Percentiles rank a stretch among this genome's conserved stretches.
phyloP scores from a whole-genome alignment of 2,329 filamentous ascomycete species.

The Cercospora janseana region DNA sequence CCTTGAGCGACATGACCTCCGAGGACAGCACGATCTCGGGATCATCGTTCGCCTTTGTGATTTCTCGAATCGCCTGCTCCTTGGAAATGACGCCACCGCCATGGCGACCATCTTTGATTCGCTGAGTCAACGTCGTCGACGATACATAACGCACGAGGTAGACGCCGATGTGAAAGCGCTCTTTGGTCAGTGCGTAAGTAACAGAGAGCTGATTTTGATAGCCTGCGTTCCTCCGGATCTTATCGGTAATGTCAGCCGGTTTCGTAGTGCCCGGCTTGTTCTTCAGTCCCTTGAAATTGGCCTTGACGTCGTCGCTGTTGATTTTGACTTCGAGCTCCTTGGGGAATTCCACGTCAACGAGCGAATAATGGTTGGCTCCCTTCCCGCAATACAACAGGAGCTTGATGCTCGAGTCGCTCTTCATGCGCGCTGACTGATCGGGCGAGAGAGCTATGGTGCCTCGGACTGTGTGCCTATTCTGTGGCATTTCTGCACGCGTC shows the following conservation, averaged over 20 bases:
- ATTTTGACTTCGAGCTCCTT: conserved; percentile 90
- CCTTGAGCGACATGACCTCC: conserved; percentile 84
- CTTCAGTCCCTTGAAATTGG: conserved; percentile 91
- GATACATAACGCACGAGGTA: conserved; percentile 73
- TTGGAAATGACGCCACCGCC: conserved; percentile 65
- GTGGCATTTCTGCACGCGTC: conserved; percentile 53
- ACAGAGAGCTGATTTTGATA: conserved; percentile 79
- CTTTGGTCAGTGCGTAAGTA: conserved; percentile 87
- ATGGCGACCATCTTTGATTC: conserved; percentile 60
- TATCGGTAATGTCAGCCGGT: conserved; percentile 83
- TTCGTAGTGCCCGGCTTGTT: conserved; percentile 94
- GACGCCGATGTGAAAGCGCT: conserved; percentile 62
- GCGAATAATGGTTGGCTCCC: conserved; percentile 56
- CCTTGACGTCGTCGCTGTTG: conserved; percentile 82
- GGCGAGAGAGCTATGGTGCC: conserved; percentile 60
- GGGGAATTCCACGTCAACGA: conserved; percentile 77
- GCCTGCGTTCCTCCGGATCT: conserved; percentile 65
- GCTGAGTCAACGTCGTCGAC: conserved; percentile 67
- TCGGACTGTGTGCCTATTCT: conserved; percentile 57
- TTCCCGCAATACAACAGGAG: conserved; percentile 81
- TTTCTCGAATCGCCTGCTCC: conserved; percentile 75
- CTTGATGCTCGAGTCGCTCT: conserved; percentile 60
- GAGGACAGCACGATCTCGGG: conserved; percentile 87
- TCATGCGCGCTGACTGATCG: conserved; percentile 55
- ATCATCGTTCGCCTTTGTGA: conserved; percentile 71